Base-by-base conservation (phyloP, 495 filamentous ascomycete genomes). In the Lepraria neglecta region DNA sequence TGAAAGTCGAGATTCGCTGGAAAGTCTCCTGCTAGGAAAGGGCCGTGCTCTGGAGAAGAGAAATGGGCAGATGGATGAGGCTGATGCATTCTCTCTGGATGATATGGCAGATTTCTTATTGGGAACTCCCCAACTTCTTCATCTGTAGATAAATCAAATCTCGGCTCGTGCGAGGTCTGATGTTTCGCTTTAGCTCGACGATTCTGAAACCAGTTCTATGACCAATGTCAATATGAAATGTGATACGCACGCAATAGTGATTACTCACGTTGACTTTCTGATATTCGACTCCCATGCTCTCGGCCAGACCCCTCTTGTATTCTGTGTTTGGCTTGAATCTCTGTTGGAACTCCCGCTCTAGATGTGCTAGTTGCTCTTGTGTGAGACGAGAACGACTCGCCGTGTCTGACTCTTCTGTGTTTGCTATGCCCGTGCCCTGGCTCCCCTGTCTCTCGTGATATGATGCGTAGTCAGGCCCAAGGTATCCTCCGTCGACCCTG, bases 191-290 rank as follows among this genome's bases (percentile, higher is more conserved):
- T 90, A 58, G 88, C 88, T 44, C 90, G 85, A 56, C 90, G 81
- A 70, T 94, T 95, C 71, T 95, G 90, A 72, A 92, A 95, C 90
- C 90, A 94, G 67, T 92, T 92, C 90, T 94, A 59, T 42, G 55
- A 21, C 33, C 28, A 35, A 56, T 44, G 59, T 65, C 50, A 45
- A 47, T 46, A 31, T 56, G 69, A 66, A 69, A 65, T n/a, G 38
- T 47, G 54, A 54, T 35, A 54, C 12, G 55, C 5, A 14, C 35
- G 47, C 42, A 46, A 11, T 7, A 33, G 31, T 28, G 33, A 56
- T 53, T 56, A 84, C 85, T 62, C 75, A 91, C 89, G 66, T 89
- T 88, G 67, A 92, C 89, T 63, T 87, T 79, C 15, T 86, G 83
- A 58, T 89, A 75, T 56, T 90, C 88, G 35, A 92, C 75, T 11